Evolutionary conservation across 441 rosid species (phyloP), one percentile per base, ranked within the genome.

Genomic region (Erodium moschatum): DNA sequence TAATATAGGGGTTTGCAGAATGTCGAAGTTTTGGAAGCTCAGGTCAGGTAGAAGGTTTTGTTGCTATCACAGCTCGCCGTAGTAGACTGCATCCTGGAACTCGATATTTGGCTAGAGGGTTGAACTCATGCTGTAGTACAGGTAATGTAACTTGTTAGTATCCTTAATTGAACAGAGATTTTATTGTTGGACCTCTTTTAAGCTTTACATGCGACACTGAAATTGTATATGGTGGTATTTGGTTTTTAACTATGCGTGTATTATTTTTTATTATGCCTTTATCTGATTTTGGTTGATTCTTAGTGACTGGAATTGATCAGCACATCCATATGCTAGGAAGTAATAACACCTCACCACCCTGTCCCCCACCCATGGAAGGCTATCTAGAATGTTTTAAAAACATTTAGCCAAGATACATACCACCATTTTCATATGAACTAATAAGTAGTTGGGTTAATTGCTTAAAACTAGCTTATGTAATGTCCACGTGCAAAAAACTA

Each of bases 21-120:
- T 84, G 75, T 86, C 86, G 94, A 81, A 83, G 73, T 77, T 94
- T 94, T 80, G 99, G 97, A 83, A 88, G 99, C 81, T 81, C 82
- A 70, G 97, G 96, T 79, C 97, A 89, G 81, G 44, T 82, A 74
- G 98, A 89, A 84, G 99, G 99, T 69, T 71, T 87, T 72, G 91
- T 91, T 82, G 92, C 96, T 76, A 83, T 89, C 66, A 87, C 77
- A 74, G 99, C 99, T 69, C 97, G 99, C 52, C 97, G 99, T 76
- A 89, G 99, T 73, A 84, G 91, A 78, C 79, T 94, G 79, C 99
- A 94, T 78, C 99, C 99, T 69, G 99, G 99, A 42, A 94, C 99
- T 73, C 96, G 97, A 70, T 94, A 89, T 85, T 83, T 94, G 85
- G 99, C 99, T 64, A 87, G 97, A 80, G 99, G 99, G 16, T 75